These are phyloP conservation scores for Barnettozyma salicaria DNA, from an alignment of 805 yeast genomes.

Conservation along the genomic window DNA sequence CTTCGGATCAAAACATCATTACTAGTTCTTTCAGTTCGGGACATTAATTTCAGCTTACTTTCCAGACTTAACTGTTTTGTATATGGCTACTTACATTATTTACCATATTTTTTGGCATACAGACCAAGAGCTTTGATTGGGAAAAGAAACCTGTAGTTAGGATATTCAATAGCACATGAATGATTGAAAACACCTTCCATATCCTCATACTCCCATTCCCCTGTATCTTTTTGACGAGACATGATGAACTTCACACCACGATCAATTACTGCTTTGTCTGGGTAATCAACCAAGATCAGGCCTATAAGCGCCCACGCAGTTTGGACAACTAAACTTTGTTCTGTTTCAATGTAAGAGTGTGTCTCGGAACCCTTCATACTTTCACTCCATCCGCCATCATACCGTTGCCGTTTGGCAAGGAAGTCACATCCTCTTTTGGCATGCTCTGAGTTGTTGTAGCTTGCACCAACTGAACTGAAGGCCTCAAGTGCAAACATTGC, in stretches of 20 bases:
- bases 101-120: constrained; percentile 31
- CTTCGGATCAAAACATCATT: constrained; percentile 13
- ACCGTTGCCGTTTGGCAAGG: constrained; percentile 62
- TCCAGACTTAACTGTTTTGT: too few species aligned
- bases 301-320: constrained; percentile 92
- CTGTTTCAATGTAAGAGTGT: constrained; percentile 61
- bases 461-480: constrained; percentile 58
- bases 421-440: constrained; percentile 83
- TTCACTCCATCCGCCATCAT: constrained; percentile 98
- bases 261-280: constrained; percentile 54
- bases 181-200: constrained; percentile 97
- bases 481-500: constrained; percentile 98
- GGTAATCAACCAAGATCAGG: constrained; percentile 73
- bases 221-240: constrained; percentile 60
- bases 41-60: too few species aligned
- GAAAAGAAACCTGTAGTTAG: constrained; percentile 83
- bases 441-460: constrained; percentile 51
- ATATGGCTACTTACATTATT: neutral
- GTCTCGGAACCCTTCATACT: constrained; percentile 86
- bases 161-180: constrained; percentile 90
- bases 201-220: constrained; percentile 81
- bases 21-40: too few species aligned
- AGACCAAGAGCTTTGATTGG: constrained; percentile 91
- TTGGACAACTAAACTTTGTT: constrained; percentile 68
- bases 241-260: constrained; percentile 60